Evolutionary conservation across 768 basidiomycete genomes (phyloP), one percentile per base, ranked within the genome.

Genomic region (Saitozyma sp.): DNA sequence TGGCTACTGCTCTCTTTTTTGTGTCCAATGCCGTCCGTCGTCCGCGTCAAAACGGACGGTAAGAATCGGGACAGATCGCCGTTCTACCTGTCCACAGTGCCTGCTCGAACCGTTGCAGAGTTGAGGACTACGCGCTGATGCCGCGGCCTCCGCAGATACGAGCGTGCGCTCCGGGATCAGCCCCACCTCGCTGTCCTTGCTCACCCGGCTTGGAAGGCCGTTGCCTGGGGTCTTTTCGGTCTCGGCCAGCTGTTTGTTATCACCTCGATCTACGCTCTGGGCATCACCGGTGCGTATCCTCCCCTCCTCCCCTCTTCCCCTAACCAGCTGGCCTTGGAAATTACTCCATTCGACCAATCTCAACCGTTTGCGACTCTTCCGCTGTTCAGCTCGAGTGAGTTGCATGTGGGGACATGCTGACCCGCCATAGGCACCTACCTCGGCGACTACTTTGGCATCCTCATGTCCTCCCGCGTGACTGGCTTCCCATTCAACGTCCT

Each of bases 401-500:
- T n/a, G n/a, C n/a, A n/a, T n/a, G n/a, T n/a, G n/a, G n/a, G n/a
- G n/a, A n/a, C n/a, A n/a, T n/a, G n/a, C n/a, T n/a, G n/a, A n/a
- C n/a, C n/a, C n/a, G n/a, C n/a, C n/a, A n/a, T n/a, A n/a, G 75
- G 94, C 43, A 96, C 92, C 2, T 96, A 93, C 83, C 75, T 81
- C 48, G 80, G 81, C n/a, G 81, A 82, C 64, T 81, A 82, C 70
- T 83, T 82, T 66, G 83, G 83, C 41, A 83, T 83, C 52, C 74
- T 83, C 38, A 82, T 82, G 92, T 87, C 91, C 72, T 83, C 88
- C 63, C 84, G 90, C 56, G 93, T 97, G n/a, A 89, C 92, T 73
- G 89, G 90, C 19, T 99, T 99, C 83, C 95, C 95, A 0, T 99
- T 97, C 84, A 95, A 95, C 76, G 84, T 96, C 52, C 83, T 94